phyloP scores from a whole-genome alignment of 352 stramenopile species.

The Pythium sukuiense region DNA sequence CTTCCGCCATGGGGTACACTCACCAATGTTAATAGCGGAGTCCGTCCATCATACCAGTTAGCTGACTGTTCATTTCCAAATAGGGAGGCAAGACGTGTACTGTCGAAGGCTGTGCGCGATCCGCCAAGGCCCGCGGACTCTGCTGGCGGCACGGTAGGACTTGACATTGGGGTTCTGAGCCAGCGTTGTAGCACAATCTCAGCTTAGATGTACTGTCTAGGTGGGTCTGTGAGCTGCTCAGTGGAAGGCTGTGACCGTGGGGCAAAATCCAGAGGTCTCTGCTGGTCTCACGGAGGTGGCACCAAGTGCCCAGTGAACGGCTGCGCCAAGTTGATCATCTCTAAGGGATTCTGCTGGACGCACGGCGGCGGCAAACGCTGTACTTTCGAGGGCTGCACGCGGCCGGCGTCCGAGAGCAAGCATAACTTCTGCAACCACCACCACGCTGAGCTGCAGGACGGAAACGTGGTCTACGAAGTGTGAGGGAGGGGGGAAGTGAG shows the following conservation, averaged over 20 bases:
- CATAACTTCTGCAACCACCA: slow-evolving; percentile 12
- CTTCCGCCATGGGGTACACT: slow-evolving; percentile 35
- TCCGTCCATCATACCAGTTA: too few relatives aligned
- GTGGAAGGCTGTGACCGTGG: slow-evolving; percentile 8
- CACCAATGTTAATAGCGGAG: neutral
- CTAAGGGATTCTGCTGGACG: slow-evolving; percentile 28
- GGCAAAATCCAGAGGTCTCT: slow-evolving; percentile 26
- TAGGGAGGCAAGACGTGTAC: slow-evolving; percentile 17
- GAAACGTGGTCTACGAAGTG: neutral
- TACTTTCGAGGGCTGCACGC: slow-evolving; percentile 20
- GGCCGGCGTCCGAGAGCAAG: slow-evolving; percentile 4
- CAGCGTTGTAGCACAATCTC: neutral
- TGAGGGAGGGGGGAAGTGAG: neutral
- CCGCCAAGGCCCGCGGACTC: slow-evolving; percentile 13
- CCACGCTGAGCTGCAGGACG: slow-evolving; percentile 3
- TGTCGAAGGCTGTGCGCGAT: slow-evolving; percentile 5
- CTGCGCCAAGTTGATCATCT: slow-evolving; percentile 20
- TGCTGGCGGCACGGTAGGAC: slow-evolving; percentile 20
- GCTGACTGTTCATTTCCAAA: too few relatives aligned
- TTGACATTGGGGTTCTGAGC: too few relatives aligned
- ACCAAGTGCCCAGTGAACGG: slow-evolving; percentile 25
- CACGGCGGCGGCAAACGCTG: slow-evolving; percentile 33
- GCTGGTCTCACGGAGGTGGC: slow-evolving; percentile 26
- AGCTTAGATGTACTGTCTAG: neutral
- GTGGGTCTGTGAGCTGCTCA: slow-evolving; percentile 10